A percentile compares a stretch with the other conserved stretches of the same genome.
These are phyloP conservation scores for Conoideocrella luteorostrata DNA, from an alignment of 2,329 filamentous ascomycete species.

Conservation along the genomic window DNA sequence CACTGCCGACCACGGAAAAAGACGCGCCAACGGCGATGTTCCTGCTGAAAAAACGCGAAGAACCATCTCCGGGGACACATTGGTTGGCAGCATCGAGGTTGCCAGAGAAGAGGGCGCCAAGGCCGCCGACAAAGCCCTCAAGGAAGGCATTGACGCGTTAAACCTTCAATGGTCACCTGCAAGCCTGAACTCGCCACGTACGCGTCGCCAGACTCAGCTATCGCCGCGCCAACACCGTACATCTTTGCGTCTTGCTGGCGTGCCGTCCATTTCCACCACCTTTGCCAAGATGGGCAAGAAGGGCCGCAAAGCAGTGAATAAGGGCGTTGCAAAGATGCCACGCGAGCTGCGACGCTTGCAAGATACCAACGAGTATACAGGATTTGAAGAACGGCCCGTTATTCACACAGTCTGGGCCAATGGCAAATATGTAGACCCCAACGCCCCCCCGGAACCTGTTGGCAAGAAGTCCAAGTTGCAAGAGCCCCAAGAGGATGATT, in stretches of 20 bases:
- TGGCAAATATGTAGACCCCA: conserved; percentile 51
- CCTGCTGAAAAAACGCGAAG: conserved; percentile 38
- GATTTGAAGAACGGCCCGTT: conserved; percentile 52
- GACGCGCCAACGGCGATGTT: conserved; percentile 44
- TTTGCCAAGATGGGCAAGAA: conserved; percentile 55
- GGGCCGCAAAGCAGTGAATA: conserved; percentile 47
- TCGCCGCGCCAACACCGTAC: conserved; percentile 30
- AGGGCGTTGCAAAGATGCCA: conserved; percentile 38
- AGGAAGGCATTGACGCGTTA: conserved; percentile 35
- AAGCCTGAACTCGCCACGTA: conserved; percentile 28
- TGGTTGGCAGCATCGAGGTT: conserved; percentile 21
- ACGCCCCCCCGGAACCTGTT: conserved; percentile 31
- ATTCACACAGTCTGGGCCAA: conserved; percentile 58
- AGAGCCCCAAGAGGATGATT: conserved; percentile 2
- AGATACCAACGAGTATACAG: conserved; percentile 56
- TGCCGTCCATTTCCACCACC: conserved; percentile 39
- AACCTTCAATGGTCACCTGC: conserved; percentile 37
- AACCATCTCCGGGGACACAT: conserved; percentile 36
- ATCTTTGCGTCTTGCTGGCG: conserved; percentile 31
- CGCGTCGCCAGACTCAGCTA: conserved; percentile 25
- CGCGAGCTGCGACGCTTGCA: conserved; percentile 55
- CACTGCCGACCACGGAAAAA: conserved; percentile 54
- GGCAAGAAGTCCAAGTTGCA: conserved; percentile 28
- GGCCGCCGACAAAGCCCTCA: conserved; percentile 7
- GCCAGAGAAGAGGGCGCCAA: conserved; percentile 13